Evolutionary conservation across 73 alveolate genomes (phyloP), one percentile per base, ranked within the genome.

Genomic region (Paramecium sonneborni): DNA sequence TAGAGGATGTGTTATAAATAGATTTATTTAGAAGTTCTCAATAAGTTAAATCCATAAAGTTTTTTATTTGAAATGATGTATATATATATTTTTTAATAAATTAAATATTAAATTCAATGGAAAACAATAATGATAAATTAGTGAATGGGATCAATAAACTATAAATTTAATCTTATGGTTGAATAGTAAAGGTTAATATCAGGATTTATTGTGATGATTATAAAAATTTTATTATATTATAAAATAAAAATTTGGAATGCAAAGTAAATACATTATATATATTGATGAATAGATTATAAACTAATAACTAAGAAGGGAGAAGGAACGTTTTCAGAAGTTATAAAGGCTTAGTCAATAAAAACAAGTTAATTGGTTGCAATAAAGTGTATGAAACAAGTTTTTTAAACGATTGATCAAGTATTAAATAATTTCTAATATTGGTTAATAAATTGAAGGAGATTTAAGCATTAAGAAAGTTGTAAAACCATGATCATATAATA

Each of bases 321-420:
- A 93, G 99, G 99, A 32, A 98, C 99, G 39, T 98, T 98, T 86
- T 96, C 99, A 23, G 99, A 97, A 92, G 99, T 98, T 34, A 94
- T 97, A 72, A 98, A 98, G 85, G 99, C 99, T 18, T 97, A 98
- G 95, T 93, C 98, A 70, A 85, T 98, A 52, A 96, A 94, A 72
- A 95, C 99, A 1, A 98, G 98, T 10, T 30, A 94, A 57, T 97
- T 79, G 38, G 99, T 98, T 5, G 99, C 99, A 32, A 98, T 98
- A 26, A 98, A 98, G 93, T 97, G 99, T 87, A 95, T 98, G 97
- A 98, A 98, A 94, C 91, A 91, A 68, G 92, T 93, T 28, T 98
- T 97, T 92, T 95, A 91, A 38, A 85, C 96, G 30, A 89, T 97
- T 68, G 99, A 98, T 5, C 94, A 98, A 95, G 98, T 95, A 56